These are phyloP conservation scores for Larix sibirica DNA, from an alignment of 83 land plant genomes.

Conservation along the genomic window DNA sequence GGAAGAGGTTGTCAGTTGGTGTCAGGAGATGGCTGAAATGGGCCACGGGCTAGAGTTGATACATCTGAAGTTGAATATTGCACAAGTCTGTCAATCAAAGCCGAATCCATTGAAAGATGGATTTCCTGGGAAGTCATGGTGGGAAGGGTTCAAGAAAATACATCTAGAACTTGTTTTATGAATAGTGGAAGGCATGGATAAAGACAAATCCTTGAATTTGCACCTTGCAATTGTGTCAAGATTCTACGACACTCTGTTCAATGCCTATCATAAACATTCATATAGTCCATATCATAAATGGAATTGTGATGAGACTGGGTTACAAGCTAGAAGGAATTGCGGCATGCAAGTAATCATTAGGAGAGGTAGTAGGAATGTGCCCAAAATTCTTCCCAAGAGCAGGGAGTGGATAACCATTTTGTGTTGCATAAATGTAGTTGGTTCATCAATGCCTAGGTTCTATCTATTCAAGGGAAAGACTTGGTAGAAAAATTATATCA, in stretches of 20 bases:
- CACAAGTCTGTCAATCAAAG: background rate
- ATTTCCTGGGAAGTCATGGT: background rate
- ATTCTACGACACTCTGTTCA: too few relatives aligned
- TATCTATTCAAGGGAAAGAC: background rate
- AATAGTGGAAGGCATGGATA: background rate
- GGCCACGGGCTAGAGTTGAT: background rate
- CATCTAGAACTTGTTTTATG: background rate
- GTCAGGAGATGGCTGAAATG: background rate
- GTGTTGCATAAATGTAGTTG: background rate
- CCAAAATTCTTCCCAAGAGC: background rate
- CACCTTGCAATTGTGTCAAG: background rate
- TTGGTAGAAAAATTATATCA: too few relatives aligned
- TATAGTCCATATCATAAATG: too few relatives aligned
- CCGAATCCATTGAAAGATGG: background rate
- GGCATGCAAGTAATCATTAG: too few relatives aligned
- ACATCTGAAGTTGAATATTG: background rate
- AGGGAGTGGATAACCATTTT: background rate
- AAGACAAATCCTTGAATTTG: background rate
- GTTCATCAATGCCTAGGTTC: background rate
- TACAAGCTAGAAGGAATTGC: background rate
- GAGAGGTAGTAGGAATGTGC: too few relatives aligned
- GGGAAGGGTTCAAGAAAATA: background rate
- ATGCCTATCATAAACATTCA: too few relatives aligned
- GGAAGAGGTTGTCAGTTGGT: too few relatives aligned
- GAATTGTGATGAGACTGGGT: background rate